phyloP scores from a whole-genome alignment of 2,329 filamentous ascomycete genomes.

The Harringtonia lauricola region DNA sequence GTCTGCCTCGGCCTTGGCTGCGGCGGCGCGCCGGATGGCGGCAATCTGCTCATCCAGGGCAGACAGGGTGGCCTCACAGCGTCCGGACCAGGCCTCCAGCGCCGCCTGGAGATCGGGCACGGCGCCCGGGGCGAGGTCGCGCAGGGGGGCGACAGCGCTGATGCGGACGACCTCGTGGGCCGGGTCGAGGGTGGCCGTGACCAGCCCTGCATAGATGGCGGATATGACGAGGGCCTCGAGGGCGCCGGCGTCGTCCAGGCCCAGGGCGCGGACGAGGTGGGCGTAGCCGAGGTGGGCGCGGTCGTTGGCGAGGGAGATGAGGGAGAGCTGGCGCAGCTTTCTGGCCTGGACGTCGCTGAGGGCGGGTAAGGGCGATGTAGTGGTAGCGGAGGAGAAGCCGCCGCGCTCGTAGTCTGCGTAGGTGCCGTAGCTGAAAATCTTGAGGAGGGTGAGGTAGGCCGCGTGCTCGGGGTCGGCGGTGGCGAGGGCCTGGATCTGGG shows the following conservation, averaged over 20 bases:
- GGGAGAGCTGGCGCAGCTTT: slow-evolving; percentile 85
- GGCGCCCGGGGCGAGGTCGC: slow-evolving; percentile 68
- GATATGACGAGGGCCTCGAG: slow-evolving; percentile 81
- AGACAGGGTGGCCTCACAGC: slow-evolving; percentile 62
- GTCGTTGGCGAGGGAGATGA: slow-evolving; percentile 68
- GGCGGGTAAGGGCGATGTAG: slow-evolving; percentile 38
- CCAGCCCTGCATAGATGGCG: slow-evolving; percentile 75
- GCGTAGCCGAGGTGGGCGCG: slow-evolving; percentile 61
- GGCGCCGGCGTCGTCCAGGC: slow-evolving; percentile 52
- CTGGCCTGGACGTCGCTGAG: slow-evolving; percentile 62
- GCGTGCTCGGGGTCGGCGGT: slow-evolving; percentile 44
- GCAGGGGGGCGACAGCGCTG: slow-evolving; percentile 70
- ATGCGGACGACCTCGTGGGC: slow-evolving; percentile 64
- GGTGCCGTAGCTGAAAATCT: slow-evolving; percentile 88
- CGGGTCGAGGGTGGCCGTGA: slow-evolving; percentile 76
- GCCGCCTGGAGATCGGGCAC: slow-evolving; percentile 57
- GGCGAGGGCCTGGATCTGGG: slow-evolving; percentile 65
- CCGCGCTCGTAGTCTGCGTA: slow-evolving; percentile 58
- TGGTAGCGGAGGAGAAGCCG: neutral
- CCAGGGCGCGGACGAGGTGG: slow-evolving; percentile 54
- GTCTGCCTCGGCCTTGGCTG: slow-evolving; percentile 38
- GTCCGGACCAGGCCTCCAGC: slow-evolving; percentile 64
- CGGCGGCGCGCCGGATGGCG: slow-evolving; percentile 49
- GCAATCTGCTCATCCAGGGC: slow-evolving; percentile 69
- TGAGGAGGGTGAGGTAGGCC: slow-evolving; percentile 57